These are phyloP conservation scores for Mortierella sp. DNA, from an alignment of 371 early-diverging fungal species.

Conservation along the genomic window DNA sequence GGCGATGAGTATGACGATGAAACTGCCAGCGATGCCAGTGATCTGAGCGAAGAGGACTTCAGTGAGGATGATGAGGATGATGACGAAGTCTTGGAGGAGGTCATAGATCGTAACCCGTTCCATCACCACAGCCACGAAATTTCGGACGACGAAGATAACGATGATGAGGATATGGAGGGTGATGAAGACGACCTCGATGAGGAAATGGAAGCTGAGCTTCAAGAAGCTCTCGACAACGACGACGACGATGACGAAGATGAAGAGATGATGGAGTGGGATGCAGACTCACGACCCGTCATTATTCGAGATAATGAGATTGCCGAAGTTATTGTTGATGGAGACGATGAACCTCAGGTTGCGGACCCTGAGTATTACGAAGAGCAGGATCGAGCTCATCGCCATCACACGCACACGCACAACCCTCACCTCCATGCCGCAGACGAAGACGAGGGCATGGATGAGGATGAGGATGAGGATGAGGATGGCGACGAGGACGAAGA, in stretches of 20 bases:
- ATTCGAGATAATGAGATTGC: conserved; percentile 47
- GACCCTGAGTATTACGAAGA: conserved; percentile 54
- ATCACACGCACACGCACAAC: conserved; percentile 42
- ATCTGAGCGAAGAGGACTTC: conserved; percentile 73
- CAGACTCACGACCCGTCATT: conserved; percentile 40
- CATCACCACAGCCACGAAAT: conserved; percentile 71
- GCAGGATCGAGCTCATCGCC: conserved; percentile 53
- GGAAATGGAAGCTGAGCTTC: conserved; percentile 56
- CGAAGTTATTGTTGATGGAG: conserved; percentile 55
- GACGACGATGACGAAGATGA: conserved; percentile 45
- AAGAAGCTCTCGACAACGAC: conserved; percentile 48
- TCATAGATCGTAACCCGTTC: conserved; percentile 69
- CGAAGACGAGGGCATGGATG: conserved; percentile 60
- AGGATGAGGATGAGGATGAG: conserved; percentile 59
- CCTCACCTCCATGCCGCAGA: conserved; percentile 39
- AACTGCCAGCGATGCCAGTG: conserved; percentile 79
- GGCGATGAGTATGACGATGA: conserved; percentile 81
- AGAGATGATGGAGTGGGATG: conserved; percentile 56
- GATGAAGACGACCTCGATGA: conserved; percentile 69
- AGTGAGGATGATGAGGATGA: conserved; percentile 73
- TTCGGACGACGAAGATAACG: conserved; percentile 60
- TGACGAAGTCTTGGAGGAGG: conserved; percentile 70
- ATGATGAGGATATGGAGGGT: conserved; percentile 69
- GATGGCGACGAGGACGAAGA: conserved; percentile 58
- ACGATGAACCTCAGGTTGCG: conserved; percentile 52